These are phyloP conservation scores for Mycena sp. DNA, from an alignment of 1,284 basidiomycete genomes.

Conservation along the genomic window DNA sequence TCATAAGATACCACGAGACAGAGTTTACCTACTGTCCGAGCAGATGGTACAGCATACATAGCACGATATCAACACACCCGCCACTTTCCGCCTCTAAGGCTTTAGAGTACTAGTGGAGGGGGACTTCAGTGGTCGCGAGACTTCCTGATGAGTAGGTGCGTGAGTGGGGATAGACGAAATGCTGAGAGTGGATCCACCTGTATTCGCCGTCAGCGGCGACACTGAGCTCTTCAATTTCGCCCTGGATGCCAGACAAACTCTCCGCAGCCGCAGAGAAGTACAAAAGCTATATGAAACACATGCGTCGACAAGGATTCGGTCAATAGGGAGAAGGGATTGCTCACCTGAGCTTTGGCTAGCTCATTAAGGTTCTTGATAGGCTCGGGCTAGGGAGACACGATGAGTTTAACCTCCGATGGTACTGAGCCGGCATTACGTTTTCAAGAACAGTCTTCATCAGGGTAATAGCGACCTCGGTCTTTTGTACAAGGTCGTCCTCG, in stretches of 20 bases:
- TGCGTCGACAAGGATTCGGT: not conserved
- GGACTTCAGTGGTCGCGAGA: constrained; percentile 81
- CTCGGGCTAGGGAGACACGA: constrained; percentile 75
- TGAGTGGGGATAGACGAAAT: not conserved
- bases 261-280: constrained; percentile 91
- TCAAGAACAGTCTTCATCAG: constrained; percentile 98
- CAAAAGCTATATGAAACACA: constrained; percentile 61
- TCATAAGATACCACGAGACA: constrained; percentile 22
- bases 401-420: not conserved
- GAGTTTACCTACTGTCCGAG: constrained; percentile 27
- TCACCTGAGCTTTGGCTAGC: constrained; percentile 86
- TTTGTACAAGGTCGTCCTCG: constrained; percentile 94
- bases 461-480: constrained; percentile 97
- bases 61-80: constrained; percentile 9
- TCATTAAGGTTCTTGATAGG: constrained; percentile 94
- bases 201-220: constrained; percentile 77
- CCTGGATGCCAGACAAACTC: constrained; percentile 82
- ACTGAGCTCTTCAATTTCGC: constrained; percentile 90
- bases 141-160: constrained; percentile 59
- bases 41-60: constrained; percentile 21
- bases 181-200: constrained; percentile 10
- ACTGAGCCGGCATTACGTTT: constrained; percentile 68
- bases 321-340: not conserved
- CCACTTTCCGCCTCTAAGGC: constrained; percentile 1
- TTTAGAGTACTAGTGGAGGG: constrained; percentile 34